Base-by-base conservation (phyloP, 495 filamentous ascomycete genomes). In the Penicillium alfredii region DNA sequence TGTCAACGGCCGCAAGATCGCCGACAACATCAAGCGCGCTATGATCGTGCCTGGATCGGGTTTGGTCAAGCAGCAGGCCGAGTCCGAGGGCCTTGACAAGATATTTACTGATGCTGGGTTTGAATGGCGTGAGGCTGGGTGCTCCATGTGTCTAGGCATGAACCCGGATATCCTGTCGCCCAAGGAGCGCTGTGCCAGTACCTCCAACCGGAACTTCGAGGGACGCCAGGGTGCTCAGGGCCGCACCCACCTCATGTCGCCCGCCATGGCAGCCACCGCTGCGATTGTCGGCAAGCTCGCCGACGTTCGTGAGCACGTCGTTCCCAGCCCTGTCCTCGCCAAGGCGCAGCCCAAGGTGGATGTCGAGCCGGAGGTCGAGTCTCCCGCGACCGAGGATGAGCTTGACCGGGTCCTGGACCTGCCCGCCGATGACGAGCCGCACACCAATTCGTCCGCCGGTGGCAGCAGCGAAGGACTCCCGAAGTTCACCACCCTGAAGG, bases 121-220 rank as follows among this genome's bases (percentile, higher is more conserved):
- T 38, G 92, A 98, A 58, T 97, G 90, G 90, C 76, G 92, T 40
- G 92, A 98, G 72, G 92, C 92, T 40, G 92, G 92, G 28, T 98
- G 92, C 71, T 89, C 83, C 35, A 98, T 98, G 92, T 98, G 92
- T 51, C 76, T 98, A 18, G 92, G 92, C 60, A 98, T 98, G 92
- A 98, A 98, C 70, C 88, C 92, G 0, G 92, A 98, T 62, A 95
- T 98, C 49, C 76, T 97, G n/a, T 78, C 86, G 2, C 92, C 92
- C 28, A 76, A 81, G 55, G 92, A 98, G 68, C 79, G 92, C 38
- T 98, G 92, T 52, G 92, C 92, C 24, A 86, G 80, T 58, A 98
- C 92, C 40, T 90, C 84, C 48, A 97, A 98, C 68, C 86, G 92
- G 44, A 98, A 98, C 55, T 98, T 97, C 49, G 92, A 97, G 62